Evolutionary conservation across 2,329 filamentous ascomycete genomes (phyloP), one percentile per base, ranked within the genome.

Genomic region (Knufia petricola): DNA sequence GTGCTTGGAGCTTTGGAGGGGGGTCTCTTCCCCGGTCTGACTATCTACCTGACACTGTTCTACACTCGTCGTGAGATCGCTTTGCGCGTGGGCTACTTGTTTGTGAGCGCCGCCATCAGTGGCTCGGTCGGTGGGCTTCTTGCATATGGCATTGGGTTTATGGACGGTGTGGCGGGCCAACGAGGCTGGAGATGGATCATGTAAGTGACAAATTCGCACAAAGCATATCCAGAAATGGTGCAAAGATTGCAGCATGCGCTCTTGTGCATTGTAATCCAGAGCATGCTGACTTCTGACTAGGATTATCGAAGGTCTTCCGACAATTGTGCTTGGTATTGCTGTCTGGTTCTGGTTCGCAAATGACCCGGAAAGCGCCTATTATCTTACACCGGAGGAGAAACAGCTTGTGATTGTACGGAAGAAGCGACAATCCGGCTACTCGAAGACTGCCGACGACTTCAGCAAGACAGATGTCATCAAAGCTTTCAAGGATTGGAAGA

Each of bases 401-500:
- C 71, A 72, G 3, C 69, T 87, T 8, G 74, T 82, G 51, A 60
- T 66, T 1, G 61, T 65, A 2, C 67, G 74, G 2, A 70, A 75
- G n/a, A 65, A 66, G 13, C 68, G 71, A 0, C 71, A 81, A 56
- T 67, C 73, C 20, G 70, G 70, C 3, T 67, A 71, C 40, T 72
- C 68, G 0, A 66, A 68, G 20, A 70, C 69, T 1, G 72, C 73
- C 0, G 69, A 77, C 32, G 65, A 73, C 23, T 77, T 81, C 55
- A 72, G 78, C 55, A 78, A 75, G 65, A 62, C 66, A 7, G 85
- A 89, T 58, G 82, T 86, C 59, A 67, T 73, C 54, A 76, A 76
- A 48, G 83, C 81, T 0, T 78, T 85, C 51, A 74, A 70, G 54
- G 85, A 90, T 64, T 87, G 83, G 83, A 87, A 84, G 61, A 77